Percentiles rank a stretch among this genome's conserved stretches.
Conservation (phyloP, 2,329 filamentous ascomycete genomes). For the Fusarium sp. region DNA sequence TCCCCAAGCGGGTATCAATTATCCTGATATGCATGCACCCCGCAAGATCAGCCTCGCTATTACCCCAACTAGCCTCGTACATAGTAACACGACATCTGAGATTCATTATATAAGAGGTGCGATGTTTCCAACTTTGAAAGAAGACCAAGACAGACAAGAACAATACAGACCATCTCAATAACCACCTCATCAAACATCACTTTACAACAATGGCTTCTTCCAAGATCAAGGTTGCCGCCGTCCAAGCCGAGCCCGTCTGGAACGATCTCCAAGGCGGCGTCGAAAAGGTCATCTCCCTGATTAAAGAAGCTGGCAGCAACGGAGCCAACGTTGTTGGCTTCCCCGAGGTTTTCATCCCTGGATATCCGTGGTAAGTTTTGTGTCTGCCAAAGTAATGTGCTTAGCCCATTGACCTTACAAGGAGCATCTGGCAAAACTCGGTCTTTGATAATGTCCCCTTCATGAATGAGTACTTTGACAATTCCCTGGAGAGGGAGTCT, state of each 20-base stretch:
- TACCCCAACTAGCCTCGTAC: not conserved
- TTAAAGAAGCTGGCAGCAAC: slow-evolving; percentile 47
- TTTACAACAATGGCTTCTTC: slow-evolving; percentile 6
- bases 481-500: slow-evolving; percentile 55
- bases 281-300: slow-evolving; percentile 51
- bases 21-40: slow-evolving; percentile 13
- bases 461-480: slow-evolving; percentile 59
- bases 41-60: not conserved
- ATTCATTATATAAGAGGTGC: not conserved
- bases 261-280: slow-evolving; percentile 49
- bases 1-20: slow-evolving; percentile 1
- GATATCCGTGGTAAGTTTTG: slow-evolving; percentile 58
- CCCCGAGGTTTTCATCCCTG: slow-evolving; percentile 59
- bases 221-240: slow-evolving; percentile 40
- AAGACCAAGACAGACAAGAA: not conserved
- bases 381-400: not conserved
- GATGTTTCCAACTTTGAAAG: not conserved
- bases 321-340: slow-evolving; percentile 55
- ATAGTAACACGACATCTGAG: not conserved
- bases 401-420: slow-evolving; percentile 24
- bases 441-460: slow-evolving; percentile 51
- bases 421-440: slow-evolving; percentile 47
- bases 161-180: not conserved
- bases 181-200: not conserved
- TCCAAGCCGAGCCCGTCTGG: slow-evolving; percentile 45